Evolutionary conservation across 345 rosid species (phyloP).

Genomic region (Carallia brachiata): DNA sequence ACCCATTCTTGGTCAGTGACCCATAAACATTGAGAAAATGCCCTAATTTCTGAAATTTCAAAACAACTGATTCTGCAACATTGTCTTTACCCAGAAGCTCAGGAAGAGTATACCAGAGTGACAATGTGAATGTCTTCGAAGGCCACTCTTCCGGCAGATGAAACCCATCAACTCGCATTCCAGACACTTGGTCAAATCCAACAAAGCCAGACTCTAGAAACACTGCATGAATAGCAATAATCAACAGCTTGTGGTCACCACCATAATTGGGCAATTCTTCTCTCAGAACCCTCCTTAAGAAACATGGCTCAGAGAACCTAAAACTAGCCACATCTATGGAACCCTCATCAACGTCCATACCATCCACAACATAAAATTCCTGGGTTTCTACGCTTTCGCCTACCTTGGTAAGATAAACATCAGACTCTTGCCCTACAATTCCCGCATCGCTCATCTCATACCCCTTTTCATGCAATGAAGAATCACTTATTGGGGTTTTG

Average conservation of each 20-base stretch:
- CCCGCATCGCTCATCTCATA: too few species aligned
- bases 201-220: constrained; percentile 71
- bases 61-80: constrained; percentile 31
- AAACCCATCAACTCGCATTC: constrained; percentile 35
- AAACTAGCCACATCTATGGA: constrained; percentile 13
- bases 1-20: constrained; percentile 30
- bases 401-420: background rate
- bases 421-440: too few species aligned
- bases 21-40: constrained; percentile 58
- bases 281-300: constrained; percentile 49
- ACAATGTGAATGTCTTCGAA: constrained; percentile 25
- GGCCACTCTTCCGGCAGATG: constrained; percentile 45
- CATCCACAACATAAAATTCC: constrained; percentile 6
- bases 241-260: constrained; percentile 38
- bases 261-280: constrained; percentile 45
- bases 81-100: constrained; percentile 31
- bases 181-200: constrained; percentile 38
- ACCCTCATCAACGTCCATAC: constrained; percentile 32
- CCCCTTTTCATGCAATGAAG: too few species aligned
- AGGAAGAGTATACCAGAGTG: constrained; percentile 59
- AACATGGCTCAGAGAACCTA: constrained; percentile 52
- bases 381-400: background rate
- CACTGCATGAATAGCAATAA: constrained; percentile 63
- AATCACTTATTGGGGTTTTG: constrained; percentile 2
- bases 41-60: constrained; percentile 51